phyloP scores from a whole-genome alignment of 208 protist genomes.

The Tritrichomonas foetus region DNA sequence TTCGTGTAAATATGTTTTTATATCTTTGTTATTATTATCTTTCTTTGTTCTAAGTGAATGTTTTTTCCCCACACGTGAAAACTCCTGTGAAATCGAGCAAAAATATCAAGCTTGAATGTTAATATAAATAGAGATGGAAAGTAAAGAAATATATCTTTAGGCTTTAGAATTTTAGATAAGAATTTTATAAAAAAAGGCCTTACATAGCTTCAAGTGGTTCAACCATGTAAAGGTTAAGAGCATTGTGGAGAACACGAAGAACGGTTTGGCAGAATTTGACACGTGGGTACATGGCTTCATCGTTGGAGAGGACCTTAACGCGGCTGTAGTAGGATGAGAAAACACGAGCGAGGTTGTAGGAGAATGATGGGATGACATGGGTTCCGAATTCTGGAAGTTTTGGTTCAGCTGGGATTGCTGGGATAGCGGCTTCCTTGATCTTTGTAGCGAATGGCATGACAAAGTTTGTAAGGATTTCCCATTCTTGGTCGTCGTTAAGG shows the following conservation, averaged over 20 bases:
- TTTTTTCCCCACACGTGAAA: too few species aligned
- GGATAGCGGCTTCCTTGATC: neutral
- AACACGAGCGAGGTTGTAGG: neutral
- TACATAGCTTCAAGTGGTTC: constrained; percentile 31
- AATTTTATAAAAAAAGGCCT: too few species aligned
- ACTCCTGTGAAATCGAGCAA: too few species aligned
- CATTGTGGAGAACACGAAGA: neutral
- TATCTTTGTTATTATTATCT: too few species aligned
- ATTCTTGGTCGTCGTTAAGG: neutral
- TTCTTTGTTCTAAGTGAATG: too few species aligned
- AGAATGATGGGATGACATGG: neutral
- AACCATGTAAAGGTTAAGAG: neutral
- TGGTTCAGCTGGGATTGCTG: neutral
- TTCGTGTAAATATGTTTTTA: too few species aligned
- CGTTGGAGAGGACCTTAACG: neutral
- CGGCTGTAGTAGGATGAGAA: constrained; percentile 6
- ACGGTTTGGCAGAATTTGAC: neutral
- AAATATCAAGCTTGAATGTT: too few species aligned
- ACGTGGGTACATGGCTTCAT: neutral
- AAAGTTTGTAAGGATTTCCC: constrained; percentile 32
- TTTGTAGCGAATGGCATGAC: constrained; percentile 11
- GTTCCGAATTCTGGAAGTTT: constrained; percentile 15
- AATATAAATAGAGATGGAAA: too few species aligned
- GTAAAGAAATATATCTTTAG: too few species aligned
- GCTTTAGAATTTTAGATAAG: too few species aligned